Conservation (phyloP, 2,329 filamentous ascomycete species). For the Bimuria novae-zelandiae region DNA sequence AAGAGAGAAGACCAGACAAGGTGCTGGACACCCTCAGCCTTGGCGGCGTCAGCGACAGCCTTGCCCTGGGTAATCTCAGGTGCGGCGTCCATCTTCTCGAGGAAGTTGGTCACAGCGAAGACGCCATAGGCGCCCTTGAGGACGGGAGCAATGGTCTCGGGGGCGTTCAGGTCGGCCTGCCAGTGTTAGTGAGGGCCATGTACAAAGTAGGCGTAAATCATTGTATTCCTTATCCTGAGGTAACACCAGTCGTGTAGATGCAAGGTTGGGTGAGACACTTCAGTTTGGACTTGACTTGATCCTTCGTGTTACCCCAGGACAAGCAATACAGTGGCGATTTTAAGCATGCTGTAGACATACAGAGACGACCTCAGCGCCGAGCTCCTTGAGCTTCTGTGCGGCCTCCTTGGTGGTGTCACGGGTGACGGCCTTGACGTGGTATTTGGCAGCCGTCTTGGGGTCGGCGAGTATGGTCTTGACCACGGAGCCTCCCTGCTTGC, state of each 20-base stretch:
- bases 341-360: constrained; percentile 11
- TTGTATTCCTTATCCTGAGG: too few species aligned
- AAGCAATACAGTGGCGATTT: too few species aligned
- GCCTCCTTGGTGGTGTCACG: constrained; percentile 45
- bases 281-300: too few species aligned
- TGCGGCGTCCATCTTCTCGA: constrained; percentile 16
- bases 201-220: too few species aligned
- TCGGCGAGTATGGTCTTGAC: constrained; percentile 46
- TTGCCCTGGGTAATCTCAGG: constrained; percentile 27
- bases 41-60: constrained; percentile 23
- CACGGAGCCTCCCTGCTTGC: constrained; percentile 49
- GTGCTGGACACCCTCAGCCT: constrained; percentile 21
- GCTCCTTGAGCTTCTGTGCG: constrained; percentile 21
- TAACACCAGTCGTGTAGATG: too few species aligned
- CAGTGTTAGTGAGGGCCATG: neutral
- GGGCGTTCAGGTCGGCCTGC: constrained; percentile 14
- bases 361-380: constrained; percentile 27
- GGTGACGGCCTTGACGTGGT: constrained; percentile 55
- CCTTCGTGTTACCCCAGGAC: too few species aligned
- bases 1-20: constrained; percentile 29
- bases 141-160: constrained; percentile 5
- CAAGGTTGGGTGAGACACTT: too few species aligned
- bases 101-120: constrained; percentile 16
- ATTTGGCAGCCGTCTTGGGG: constrained; percentile 49
- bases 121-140: constrained; percentile 11